phyloP scores from a whole-genome alignment of 805 yeast species.

The Helenozyma baotianmanensis region DNA sequence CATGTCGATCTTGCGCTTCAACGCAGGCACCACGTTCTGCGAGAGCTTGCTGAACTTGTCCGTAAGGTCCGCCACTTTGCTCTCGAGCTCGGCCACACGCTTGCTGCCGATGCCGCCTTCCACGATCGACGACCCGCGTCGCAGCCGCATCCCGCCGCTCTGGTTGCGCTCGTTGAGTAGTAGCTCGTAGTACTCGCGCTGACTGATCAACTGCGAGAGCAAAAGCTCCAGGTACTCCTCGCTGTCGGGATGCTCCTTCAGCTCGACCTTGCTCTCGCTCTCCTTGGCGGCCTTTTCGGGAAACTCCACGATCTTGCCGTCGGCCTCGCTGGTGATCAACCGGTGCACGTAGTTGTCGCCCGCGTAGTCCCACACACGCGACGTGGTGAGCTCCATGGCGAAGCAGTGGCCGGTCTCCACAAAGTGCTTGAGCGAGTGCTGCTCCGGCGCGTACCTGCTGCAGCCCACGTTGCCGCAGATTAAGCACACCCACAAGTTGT shows the following conservation, averaged over 20 bases:
- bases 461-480: conserved; percentile 93
- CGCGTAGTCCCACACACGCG: conserved; percentile 92
- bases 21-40: conserved; percentile 27
- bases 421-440: conserved; percentile 83
- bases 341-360: conserved; percentile 89
- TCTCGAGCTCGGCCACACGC: conserved; percentile 22
- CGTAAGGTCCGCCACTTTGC: conserved; percentile 25
- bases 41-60: conserved; percentile 18
- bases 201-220: conserved; percentile 78
- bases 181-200: conserved; percentile 74
- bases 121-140: conserved; percentile 11
- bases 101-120: conserved; percentile 2
- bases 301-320: conserved; percentile 85
- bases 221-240: conserved; percentile 73
- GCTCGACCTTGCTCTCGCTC: background rate
- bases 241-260: conserved; percentile 1
- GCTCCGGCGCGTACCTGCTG: conserved; percentile 73
- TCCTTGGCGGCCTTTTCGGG: conserved; percentile 27
- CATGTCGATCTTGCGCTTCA: conserved; percentile 26
- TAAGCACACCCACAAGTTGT: conserved; percentile 82
- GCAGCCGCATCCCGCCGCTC: conserved; percentile 6
- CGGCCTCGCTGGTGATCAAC: conserved; percentile 75
- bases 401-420: conserved; percentile 77
- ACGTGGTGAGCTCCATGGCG: conserved; percentile 81
- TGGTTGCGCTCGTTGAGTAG: conserved; percentile 21